Evolutionary conservation across 306 rosid species (phyloP), one percentile per base, ranked within the genome.

Genomic region (Cajanus cajan): DNA sequence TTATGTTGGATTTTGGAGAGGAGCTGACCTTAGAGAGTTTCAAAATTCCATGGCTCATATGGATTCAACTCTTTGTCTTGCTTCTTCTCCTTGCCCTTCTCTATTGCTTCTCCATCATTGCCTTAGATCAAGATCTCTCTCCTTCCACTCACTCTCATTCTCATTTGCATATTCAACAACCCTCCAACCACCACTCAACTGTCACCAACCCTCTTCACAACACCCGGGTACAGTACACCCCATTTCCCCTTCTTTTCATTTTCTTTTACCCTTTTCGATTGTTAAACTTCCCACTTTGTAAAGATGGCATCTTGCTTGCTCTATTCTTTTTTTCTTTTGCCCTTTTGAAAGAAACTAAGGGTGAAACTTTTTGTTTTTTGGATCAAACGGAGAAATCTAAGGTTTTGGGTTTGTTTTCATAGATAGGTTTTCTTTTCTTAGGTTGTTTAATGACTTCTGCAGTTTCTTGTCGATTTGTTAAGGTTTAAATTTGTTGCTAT

Each of bases 1-100:
- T 5, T 31, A 92, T 92, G 98, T 82, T 85, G n/a, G 87, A 88
- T 82, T 89, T 86, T 78, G 94, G 91, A 47, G 97, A 89, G 37
- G 97, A 86, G 18, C 22, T 94, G 5, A 33, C 72, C 22, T 14
- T 92, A 7, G 76, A 85, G 47, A 84, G 68, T 83, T 79, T 73
- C 80, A 85, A 69, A 81, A 43, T 87, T 58, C 90, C 96, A 74
- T 88, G 96, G 90, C 90, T 95, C 7, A 78, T 92, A 12, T 95
- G 92, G 98, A 89, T 89, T 78, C 98, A 92, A 72, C 83, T 91
- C 16, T 40, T 95, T 0, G 85, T 92, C 0, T 72, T 89, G 6
- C 28, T 92, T 68, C 92, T 93, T 52, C 84, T 92, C 61, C 13
- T 95, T n/a, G 72, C 77, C 37, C 82, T 88, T 10, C 73, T 92